Conservation (phyloP, 2,329 filamentous ascomycete genomes). For the Gremmenia infestans region DNA sequence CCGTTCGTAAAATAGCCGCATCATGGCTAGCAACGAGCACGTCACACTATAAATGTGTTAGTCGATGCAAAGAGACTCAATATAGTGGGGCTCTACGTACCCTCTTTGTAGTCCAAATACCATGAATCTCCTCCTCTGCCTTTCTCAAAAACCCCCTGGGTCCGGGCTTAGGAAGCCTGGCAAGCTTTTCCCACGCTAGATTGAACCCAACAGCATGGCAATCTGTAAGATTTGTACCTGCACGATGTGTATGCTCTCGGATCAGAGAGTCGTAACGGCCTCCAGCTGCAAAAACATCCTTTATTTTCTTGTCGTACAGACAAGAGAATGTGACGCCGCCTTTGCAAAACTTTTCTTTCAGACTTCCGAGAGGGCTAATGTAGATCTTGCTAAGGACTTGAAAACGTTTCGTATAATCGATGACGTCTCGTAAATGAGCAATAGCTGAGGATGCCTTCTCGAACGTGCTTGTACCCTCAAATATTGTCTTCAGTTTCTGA, state of each 20-base stretch:
- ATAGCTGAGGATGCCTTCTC: conserved; percentile 73
- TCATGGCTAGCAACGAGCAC: conserved; percentile 89
- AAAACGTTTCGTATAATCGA: conserved; percentile 71
- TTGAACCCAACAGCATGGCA: conserved; percentile 90
- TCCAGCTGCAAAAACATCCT: conserved; percentile 86
- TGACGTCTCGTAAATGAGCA: conserved; percentile 73
- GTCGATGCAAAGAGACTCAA: not conserved
- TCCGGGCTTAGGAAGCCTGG: conserved; percentile 41
- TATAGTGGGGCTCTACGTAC: conserved; percentile 41
- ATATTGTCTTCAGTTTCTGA: conserved; percentile 52
- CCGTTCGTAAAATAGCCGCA: conserved; percentile 65
- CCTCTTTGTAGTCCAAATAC: conserved; percentile 57
- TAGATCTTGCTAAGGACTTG: conserved; percentile 74
- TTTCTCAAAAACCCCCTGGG: conserved; percentile 64
- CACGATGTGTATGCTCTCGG: conserved; percentile 71
- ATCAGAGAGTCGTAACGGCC: conserved; percentile 91
- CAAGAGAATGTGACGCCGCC: conserved; percentile 88
- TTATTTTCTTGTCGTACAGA: conserved; percentile 76
- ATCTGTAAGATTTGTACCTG: conserved; percentile 55
- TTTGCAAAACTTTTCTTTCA: conserved; percentile 87
- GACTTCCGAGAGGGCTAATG: conserved; percentile 76
- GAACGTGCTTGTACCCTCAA: conserved; percentile 60
- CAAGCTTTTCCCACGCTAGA: conserved; percentile 77
- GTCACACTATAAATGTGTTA: conserved; percentile 59
- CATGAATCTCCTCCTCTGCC: conserved; percentile 54